phyloP scores from a whole-genome alignment of 2,329 filamentous ascomycete genomes.

The Pseudogymnoascus sp. region DNA sequence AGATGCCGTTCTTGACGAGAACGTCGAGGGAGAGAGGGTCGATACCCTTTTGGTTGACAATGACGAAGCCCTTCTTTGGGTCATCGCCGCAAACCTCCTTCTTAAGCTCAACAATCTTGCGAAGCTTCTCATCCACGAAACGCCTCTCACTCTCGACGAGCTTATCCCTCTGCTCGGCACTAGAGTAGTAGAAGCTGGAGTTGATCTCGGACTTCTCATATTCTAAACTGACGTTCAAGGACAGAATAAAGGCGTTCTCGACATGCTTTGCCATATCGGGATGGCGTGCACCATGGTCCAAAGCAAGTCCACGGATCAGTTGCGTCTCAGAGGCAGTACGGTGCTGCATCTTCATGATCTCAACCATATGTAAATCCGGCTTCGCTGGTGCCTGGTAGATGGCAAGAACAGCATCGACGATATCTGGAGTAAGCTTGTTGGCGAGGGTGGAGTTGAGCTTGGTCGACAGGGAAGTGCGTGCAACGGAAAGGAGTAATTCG shows the following conservation, averaged over 20 bases:
- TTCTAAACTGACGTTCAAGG: conserved; percentile 91
- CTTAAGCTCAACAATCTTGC: conserved; percentile 97
- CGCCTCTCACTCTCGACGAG: conserved; percentile 93
- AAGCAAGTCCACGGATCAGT: conserved; percentile 81
- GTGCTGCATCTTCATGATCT: conserved; percentile 99
- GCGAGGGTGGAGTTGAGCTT: conserved; percentile 88
- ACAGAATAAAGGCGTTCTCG: conserved; percentile 91
- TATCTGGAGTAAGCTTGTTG: conserved; percentile 83
- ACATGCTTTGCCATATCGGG: conserved; percentile 97
- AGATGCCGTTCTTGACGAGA: conserved; percentile 94
- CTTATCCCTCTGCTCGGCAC: conserved; percentile 93
- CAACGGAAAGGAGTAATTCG: conserved; percentile 87
- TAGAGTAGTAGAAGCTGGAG: conserved; percentile 97
- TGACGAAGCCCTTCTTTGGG: conserved; percentile 88
- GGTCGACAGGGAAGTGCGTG: conserved; percentile 86
- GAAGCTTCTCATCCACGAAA: conserved; percentile 92
- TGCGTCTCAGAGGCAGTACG: conserved; percentile 92
- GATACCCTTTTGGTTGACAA: conserved; percentile 99
- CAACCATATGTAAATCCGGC: conserved; percentile 97
- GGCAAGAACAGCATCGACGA: conserved; percentile 90
- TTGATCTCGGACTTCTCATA: conserved; percentile 99
- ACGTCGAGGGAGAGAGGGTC: conserved; percentile 94
- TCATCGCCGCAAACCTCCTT: conserved; percentile 94
- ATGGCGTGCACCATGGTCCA: conserved; percentile 93
- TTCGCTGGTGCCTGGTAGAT: conserved; percentile 87